Conservation (phyloP, 495 filamentous ascomycete genomes). For the Collariella sp. region DNA sequence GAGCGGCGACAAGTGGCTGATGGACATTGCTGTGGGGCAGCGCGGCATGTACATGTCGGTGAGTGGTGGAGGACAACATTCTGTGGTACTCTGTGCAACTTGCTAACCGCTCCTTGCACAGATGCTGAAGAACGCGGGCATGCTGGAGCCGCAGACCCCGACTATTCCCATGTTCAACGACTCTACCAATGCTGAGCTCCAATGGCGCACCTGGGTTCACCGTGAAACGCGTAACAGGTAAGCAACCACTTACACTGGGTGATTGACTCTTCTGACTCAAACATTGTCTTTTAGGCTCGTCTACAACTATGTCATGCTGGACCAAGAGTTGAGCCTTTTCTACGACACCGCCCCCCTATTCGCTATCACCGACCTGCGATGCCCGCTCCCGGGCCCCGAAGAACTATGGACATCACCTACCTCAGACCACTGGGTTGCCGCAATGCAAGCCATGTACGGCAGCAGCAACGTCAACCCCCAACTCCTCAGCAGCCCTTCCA, state of each 20-base stretch:
- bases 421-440: constrained; percentile 40
- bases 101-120: constrained; percentile 1
- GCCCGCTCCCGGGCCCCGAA: constrained; percentile 50
- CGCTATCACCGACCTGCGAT: constrained; percentile 48
- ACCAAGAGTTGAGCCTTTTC: constrained; percentile 57
- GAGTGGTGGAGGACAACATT: constrained; percentile 15
- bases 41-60: constrained; percentile 58
- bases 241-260: constrained; percentile 10
- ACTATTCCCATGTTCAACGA: constrained; percentile 26
- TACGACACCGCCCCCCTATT: constrained; percentile 51
- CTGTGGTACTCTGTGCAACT: too few relatives aligned
- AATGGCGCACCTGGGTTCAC: constrained; percentile 50
- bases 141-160: constrained; percentile 36
- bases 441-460: constrained; percentile 42
- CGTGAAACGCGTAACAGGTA: constrained; percentile 52
- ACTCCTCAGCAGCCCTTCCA: constrained; percentile 30
- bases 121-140: constrained; percentile 51
- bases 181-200: constrained; percentile 36
- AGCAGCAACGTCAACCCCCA: constrained; percentile 31
- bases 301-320: constrained; percentile 59
- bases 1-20: constrained; percentile 63
- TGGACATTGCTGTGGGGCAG: constrained; percentile 64
- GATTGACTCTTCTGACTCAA: neutral
- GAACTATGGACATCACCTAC: constrained; percentile 41
- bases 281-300: constrained; percentile 38